A percentile compares a stretch with the other conserved stretches of the same genome.
Conservation (phyloP, 305 asterid genomes). For the Caryopteris hybrid region DNA sequence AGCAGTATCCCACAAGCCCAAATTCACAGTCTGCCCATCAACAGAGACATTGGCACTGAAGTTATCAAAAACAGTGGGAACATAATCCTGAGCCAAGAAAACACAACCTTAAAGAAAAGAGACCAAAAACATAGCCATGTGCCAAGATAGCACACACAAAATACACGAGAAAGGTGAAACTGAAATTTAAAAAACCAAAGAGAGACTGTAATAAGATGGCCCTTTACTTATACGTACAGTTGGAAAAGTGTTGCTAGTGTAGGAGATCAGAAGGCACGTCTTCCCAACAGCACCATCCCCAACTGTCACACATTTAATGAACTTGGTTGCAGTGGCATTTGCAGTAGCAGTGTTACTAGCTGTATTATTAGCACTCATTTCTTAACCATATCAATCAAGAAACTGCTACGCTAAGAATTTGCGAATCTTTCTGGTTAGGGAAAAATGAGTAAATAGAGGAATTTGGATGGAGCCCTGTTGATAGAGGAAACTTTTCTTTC, state of each 20-base stretch:
- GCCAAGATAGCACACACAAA: background rate
- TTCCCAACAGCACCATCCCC: slow-evolving; percentile 95
- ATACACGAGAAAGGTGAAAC: background rate
- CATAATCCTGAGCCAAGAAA: slow-evolving; percentile 59
- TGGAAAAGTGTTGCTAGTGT: slow-evolving; percentile 92
- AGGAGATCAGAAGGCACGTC: no score
- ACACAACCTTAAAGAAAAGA: background rate
- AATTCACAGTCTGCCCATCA: slow-evolving; percentile 75
- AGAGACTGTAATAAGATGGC: background rate
- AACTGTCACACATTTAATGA: slow-evolving; percentile 86
- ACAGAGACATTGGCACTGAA: slow-evolving; percentile 79
- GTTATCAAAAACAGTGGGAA: slow-evolving; percentile 85
- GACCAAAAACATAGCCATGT: no score
- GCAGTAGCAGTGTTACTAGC: slow-evolving; percentile 22
- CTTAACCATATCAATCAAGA: slow-evolving; percentile 18
- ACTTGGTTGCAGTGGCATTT: slow-evolving; percentile 53
- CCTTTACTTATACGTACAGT: slow-evolving; percentile 30
- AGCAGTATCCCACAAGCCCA: slow-evolving; percentile 92
- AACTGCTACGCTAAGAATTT: background rate
- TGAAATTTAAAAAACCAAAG: no score
- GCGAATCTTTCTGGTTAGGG: background rate
- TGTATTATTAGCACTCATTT: slow-evolving; percentile 41
- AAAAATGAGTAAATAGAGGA: slow-evolving; percentile 2
- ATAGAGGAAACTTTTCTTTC: no score
- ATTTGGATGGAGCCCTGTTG: slow-evolving; percentile 1